phyloP scores from a whole-genome alignment of 257 asterid genomes.

The Lycium barbarum region DNA sequence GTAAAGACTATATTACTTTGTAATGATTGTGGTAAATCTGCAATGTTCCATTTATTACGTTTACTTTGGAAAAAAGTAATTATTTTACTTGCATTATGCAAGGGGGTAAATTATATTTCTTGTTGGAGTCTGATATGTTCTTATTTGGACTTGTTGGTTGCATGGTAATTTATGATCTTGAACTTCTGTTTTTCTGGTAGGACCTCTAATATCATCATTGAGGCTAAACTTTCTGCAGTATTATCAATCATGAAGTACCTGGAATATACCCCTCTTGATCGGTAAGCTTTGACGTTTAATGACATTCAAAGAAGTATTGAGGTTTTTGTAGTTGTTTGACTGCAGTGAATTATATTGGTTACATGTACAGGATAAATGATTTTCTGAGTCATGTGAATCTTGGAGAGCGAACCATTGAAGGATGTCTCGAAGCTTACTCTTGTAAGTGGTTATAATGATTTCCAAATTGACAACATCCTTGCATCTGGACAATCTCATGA shows the following conservation, averaged over 20 bases:
- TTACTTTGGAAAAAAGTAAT: background rate
- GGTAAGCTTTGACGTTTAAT: constrained; percentile 48
- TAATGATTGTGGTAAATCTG: background rate
- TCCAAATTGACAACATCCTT: constrained; percentile 22
- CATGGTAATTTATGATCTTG: background rate
- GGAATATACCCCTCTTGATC: constrained; percentile 86
- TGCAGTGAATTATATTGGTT: constrained; percentile 17
- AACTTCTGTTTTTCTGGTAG: constrained; percentile 21
- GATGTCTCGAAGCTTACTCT: constrained; percentile 92
- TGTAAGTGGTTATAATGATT: constrained; percentile 59
- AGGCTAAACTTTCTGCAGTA: constrained; percentile 27
- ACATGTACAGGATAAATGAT: constrained; percentile 65
- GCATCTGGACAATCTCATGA: constrained; percentile 24
- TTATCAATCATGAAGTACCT: constrained; percentile 73
- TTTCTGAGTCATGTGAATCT: constrained; percentile 83
- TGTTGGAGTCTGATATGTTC: constrained; percentile 7
- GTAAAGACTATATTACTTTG: background rate
- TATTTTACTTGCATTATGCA: background rate
- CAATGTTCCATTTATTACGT: background rate
- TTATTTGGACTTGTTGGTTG: background rate
- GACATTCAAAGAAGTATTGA: background rate
- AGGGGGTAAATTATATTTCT: background rate
- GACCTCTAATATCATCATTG: constrained; percentile 20
- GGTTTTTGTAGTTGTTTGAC: background rate
- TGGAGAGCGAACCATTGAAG: constrained; percentile 88